Percentiles rank a stretch among this genome's conserved stretches.
phyloP scores from a whole-genome alignment of 441 rosid genomes.

The Pelargonium fulgidum region DNA sequence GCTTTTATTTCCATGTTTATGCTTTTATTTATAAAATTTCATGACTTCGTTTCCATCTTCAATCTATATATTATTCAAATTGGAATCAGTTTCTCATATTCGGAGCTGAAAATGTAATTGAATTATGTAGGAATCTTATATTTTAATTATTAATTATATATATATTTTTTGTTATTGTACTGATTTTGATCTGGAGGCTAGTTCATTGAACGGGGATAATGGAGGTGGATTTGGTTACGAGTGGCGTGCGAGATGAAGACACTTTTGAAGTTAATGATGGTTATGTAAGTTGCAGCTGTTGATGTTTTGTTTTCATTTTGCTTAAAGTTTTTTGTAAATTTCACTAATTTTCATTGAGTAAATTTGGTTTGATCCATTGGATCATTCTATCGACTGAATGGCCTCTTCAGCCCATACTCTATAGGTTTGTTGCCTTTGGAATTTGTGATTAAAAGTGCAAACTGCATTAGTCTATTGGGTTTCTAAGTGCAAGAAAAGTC shows the following conservation, averaged over 20 bases:
- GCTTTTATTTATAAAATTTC: neutral
- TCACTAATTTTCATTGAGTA: neutral
- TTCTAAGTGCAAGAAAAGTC: neutral
- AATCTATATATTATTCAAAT: neutral
- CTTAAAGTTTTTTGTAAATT: neutral
- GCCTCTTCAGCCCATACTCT: neutral
- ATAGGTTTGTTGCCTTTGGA: neutral
- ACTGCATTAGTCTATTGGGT: neutral
- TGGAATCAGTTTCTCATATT: neutral
- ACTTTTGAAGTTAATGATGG: slow-evolving; percentile 38
- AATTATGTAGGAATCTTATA: neutral
- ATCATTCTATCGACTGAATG: neutral
- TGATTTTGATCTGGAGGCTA: slow-evolving; percentile 6
- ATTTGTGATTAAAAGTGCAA: neutral
- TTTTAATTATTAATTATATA: neutral
- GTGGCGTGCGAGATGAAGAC: slow-evolving; percentile 51
- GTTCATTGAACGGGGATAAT: slow-evolving; percentile 22
- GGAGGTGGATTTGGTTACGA: slow-evolving; percentile 60
- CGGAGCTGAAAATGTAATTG: slow-evolving; percentile 7
- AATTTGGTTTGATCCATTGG: neutral
- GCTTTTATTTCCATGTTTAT: neutral
- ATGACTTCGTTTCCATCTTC: neutral
- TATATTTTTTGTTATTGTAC: neutral
- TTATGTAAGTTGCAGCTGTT: slow-evolving; percentile 37
- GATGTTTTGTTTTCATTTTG: slow-evolving; percentile 9